These are phyloP conservation scores for Ogataea populi-albae DNA, from an alignment of 805 yeast species.

Conservation along the genomic window DNA sequence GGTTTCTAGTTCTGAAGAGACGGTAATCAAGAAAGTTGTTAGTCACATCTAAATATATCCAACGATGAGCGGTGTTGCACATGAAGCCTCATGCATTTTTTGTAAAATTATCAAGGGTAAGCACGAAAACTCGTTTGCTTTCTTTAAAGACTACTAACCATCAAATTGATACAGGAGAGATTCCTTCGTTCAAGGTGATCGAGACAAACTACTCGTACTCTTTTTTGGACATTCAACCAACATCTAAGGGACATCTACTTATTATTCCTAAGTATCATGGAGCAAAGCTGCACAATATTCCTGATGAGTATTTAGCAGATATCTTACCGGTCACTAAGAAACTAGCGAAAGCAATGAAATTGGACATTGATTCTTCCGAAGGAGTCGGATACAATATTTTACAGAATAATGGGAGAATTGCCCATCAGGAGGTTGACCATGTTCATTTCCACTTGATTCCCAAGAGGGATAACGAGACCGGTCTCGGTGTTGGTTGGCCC, in stretches of 20 bases:
- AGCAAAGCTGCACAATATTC: conserved; percentile 85
- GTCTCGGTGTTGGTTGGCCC: conserved; percentile 95
- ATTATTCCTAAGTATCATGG: conserved; percentile 94
- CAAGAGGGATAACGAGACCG: conserved; percentile 67
- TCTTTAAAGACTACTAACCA: background rate
- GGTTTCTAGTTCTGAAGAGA: too few species aligned
- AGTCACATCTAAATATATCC: background rate
- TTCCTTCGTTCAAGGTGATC: conserved; percentile 85
- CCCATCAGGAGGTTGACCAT: conserved; percentile 94
- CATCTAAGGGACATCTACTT: conserved; percentile 82
- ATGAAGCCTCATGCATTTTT: conserved; percentile 73
- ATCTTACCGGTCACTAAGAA: conserved; percentile 86
- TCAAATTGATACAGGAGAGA: conserved; percentile 60
- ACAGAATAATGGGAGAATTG: conserved; percentile 92
- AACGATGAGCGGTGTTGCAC: conserved; percentile 30
- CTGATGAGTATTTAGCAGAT: conserved; percentile 87
- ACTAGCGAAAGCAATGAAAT: conserved; percentile 67
- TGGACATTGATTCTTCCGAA: conserved; percentile 58
- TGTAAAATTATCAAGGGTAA: conserved; percentile 88
- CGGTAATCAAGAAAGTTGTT: too few species aligned
- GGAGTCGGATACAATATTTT: conserved; percentile 82
- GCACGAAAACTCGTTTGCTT: conserved; percentile 18
- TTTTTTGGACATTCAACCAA: conserved; percentile 91
- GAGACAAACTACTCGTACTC: conserved; percentile 84
- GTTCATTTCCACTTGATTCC: conserved; percentile 98